Evolutionary conservation across 257 asterid species (phyloP).

Genomic region (Solanum ahanhuiri): DNA sequence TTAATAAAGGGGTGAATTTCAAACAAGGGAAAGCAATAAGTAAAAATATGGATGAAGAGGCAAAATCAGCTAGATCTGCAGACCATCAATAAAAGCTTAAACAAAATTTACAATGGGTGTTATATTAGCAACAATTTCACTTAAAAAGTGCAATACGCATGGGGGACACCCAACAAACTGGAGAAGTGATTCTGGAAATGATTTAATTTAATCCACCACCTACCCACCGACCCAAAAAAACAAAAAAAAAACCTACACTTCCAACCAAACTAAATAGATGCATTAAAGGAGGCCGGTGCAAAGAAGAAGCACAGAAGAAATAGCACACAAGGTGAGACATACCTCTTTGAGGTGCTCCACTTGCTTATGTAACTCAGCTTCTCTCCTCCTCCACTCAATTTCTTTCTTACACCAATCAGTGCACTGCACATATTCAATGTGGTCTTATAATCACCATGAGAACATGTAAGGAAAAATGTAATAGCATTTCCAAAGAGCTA

Average conservation of each 20-base stretch:
- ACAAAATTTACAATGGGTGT: neutral
- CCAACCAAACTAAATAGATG: neutral
- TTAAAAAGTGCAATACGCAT: neutral
- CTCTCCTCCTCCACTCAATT: conserved; percentile 59
- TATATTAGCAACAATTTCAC: neutral
- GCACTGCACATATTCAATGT: conserved; percentile 22
- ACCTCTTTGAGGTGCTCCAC: conserved; percentile 48
- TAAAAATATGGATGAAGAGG: neutral
- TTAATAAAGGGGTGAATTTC: neutral
- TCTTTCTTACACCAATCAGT: conserved; percentile 51
- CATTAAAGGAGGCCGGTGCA: neutral
- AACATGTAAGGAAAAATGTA: neutral
- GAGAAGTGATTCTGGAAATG: neutral
- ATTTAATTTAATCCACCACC: neutral
- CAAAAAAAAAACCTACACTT: neutral
- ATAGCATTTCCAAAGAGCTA: neutral
- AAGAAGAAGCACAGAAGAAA: neutral
- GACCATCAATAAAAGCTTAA: neutral
- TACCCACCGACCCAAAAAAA: neutral
- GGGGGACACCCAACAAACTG: neutral
- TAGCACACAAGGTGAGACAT: neutral
- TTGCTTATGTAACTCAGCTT: conserved; percentile 41
- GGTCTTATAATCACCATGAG: neutral
- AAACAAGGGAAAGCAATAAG: neutral
- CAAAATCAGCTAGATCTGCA: neutral